Percentiles rank a stretch among this genome's conserved stretches.
Evolutionary conservation across 352 stramenopile species (phyloP).

Genomic region (Phytophthora colocasiae): DNA sequence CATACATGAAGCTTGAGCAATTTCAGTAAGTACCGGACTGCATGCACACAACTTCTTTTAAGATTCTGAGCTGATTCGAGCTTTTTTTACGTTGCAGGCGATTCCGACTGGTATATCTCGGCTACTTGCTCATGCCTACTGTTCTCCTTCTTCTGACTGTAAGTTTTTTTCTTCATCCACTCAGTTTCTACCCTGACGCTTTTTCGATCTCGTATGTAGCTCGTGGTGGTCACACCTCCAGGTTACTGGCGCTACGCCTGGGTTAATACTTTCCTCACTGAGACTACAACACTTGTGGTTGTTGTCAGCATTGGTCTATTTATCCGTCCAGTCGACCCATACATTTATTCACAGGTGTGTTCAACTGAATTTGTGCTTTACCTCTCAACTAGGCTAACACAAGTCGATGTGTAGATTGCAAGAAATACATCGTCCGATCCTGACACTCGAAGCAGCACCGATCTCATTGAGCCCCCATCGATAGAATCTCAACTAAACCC

Average conservation of each 20-base stretch:
- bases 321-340: slow-evolving; percentile 56
- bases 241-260: slow-evolving; percentile 69
- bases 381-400: not conserved
- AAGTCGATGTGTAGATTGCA: slow-evolving; percentile 15
- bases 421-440: slow-evolving; percentile 20
- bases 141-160: slow-evolving; percentile 65
- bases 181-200: not conserved
- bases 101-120: slow-evolving; percentile 65
- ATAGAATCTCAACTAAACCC: slow-evolving; percentile 6
- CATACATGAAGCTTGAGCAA: slow-evolving; percentile 79
- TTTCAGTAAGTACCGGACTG: slow-evolving; percentile 47
- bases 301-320: slow-evolving; percentile 51
- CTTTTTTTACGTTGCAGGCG: slow-evolving; percentile 29
- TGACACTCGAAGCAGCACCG: slow-evolving; percentile 1
- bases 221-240: slow-evolving; percentile 61
- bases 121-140: slow-evolving; percentile 66
- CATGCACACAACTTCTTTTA: not conserved
- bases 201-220: slow-evolving; percentile 27
- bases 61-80: not conserved
- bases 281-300: slow-evolving; percentile 55
- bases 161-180: not conserved
- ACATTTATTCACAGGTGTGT: slow-evolving; percentile 54
- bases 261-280: slow-evolving; percentile 60
- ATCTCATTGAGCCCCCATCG: slow-evolving; percentile 15
- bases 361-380: not conserved